These are phyloP conservation scores for Phytophthora ohioensis DNA, from an alignment of 352 stramenopile species.

Conservation along the genomic window DNA sequence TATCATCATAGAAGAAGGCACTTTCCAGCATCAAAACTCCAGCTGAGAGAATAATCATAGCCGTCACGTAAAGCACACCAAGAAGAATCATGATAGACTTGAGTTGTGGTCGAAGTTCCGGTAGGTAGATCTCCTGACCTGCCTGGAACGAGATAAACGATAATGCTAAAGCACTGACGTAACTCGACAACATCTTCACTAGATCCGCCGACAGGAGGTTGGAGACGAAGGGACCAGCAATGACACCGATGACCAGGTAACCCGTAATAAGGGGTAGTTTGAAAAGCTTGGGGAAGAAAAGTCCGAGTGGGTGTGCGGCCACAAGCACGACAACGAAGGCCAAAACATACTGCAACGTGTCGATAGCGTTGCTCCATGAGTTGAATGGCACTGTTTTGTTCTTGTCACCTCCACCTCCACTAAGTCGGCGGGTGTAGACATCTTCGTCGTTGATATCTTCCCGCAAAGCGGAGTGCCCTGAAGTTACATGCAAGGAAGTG, in stretches of 20 bases:
- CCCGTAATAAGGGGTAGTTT: conserved; percentile 73
- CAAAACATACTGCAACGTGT: conserved; percentile 53
- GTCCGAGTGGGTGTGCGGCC: conserved; percentile 60
- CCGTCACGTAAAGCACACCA: conserved; percentile 49
- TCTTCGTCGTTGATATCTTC: conserved; percentile 24
- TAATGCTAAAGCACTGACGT: conserved; percentile 65
- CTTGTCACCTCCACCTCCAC: conserved; percentile 26
- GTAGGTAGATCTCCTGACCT: conserved; percentile 71
- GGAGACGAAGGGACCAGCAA: conserved; percentile 60
- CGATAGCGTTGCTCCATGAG: conserved; percentile 43
- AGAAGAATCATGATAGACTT: conserved; percentile 66
- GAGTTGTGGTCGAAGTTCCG: conserved; percentile 64
- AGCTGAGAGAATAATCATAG: conserved; percentile 58
- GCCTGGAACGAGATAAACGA: conserved; percentile 82
- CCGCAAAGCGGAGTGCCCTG: conserved; percentile 19
- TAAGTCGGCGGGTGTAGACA: conserved; percentile 20
- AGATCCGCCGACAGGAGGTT: conserved; percentile 49
- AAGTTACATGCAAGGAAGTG: conserved; percentile 22
- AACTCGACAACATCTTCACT: conserved; percentile 54
- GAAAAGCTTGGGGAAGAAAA: conserved; percentile 67
- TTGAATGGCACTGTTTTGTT: conserved; percentile 57
- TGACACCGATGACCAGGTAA: conserved; percentile 66
- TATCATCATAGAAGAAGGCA: conserved; percentile 62
- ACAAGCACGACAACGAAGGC: conserved; percentile 66
- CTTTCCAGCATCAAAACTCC: conserved; percentile 40